Base-by-base conservation (phyloP, 495 filamentous ascomycete species). In the Lophium mytilinum region DNA sequence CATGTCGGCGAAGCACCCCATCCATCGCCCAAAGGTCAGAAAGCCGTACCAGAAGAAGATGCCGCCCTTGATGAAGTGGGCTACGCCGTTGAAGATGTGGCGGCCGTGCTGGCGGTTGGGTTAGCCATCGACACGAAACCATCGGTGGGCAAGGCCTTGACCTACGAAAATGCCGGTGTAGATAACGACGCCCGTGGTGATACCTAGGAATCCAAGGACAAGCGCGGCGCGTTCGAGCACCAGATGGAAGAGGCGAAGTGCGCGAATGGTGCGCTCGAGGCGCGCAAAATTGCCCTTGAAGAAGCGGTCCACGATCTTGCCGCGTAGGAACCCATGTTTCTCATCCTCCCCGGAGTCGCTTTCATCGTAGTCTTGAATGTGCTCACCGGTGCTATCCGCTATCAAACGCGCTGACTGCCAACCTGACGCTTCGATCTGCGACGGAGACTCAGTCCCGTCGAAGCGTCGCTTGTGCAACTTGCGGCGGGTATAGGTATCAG, bases 41-140 rank as follows among this genome's bases (percentile, higher is more conserved):
- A 95, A 67, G 17, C 93, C 93, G 56, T 96, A 90, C 86, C 89
- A 89, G 71, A 96, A 88, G 73, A 98, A 98, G 55, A 97, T 88
- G n/a, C 89, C 89, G 51, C 92, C 93, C 67, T 97, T 98, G 69
- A 96, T 87, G 71, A 87, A 94, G 70, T 97, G 93, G 34, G 93
- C 92, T 36, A 95, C 75, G 5, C 90, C 89, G 64, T 86, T 91
- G 77, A 95, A 93, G 46, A 94, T 71, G 18, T 78, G 73, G 34
- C 67, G 65, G 12, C 74, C 80, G 64, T 81, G 78, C 81, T 84
- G 60, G 19, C 21, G 9, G 14, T 50, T 52, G 17, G n/a, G 33
- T 64, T 49, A 58, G 57, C 47, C 37, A 37, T 7, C 11, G 10
- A 49, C 17, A 17, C 53, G n/a, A 34, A 24, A 35, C 6, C 35